A percentile compares a stretch with the other conserved stretches of the same genome.
phyloP scores from a whole-genome alignment of 495 filamentous ascomycete genomes.

The Penicillium bialowiezense region DNA sequence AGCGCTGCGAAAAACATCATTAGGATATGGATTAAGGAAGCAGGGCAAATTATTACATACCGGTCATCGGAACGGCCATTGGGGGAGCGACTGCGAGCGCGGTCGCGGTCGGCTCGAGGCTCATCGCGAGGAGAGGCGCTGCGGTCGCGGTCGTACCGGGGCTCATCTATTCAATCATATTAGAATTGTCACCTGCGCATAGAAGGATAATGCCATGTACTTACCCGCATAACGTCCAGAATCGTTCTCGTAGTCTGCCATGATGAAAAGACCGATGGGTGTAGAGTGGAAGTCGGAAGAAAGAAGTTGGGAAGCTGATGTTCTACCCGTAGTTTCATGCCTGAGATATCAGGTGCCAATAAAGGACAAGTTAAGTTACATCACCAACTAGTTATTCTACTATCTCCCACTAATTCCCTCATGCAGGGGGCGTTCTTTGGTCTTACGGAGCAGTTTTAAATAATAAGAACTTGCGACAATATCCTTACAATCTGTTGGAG shows the following conservation, averaged over 20 bases:
- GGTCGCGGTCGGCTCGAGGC: conserved; percentile 66
- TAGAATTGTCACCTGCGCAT: conserved; percentile 8
- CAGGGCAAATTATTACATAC: too few species aligned
- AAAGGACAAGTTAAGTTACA: too few species aligned
- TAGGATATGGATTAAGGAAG: too few species aligned
- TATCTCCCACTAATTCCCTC: too few species aligned
- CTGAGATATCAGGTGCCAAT: conserved; percentile 14
- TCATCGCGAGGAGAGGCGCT: conserved; percentile 87
- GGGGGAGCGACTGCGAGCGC: conserved; percentile 75
- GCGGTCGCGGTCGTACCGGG: conserved; percentile 81
- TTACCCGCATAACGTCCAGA: conserved; percentile 84
- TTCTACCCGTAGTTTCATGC: conserved; percentile 22
- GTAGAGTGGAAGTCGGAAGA: conserved; percentile 17
- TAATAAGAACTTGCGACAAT: background rate
- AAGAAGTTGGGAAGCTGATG: conserved; percentile 25
- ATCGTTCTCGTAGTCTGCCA: conserved; percentile 79
- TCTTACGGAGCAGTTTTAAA: too few species aligned
- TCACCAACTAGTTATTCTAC: too few species aligned
- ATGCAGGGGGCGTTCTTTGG: too few species aligned
- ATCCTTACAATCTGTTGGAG: background rate
- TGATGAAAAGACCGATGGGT: conserved; percentile 22
- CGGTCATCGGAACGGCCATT: conserved; percentile 65
- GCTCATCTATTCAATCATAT: conserved; percentile 58
- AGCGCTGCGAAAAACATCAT: background rate
- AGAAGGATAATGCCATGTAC: conserved; percentile 23